Evolutionary conservation across 441 rosid species (phyloP), one percentile per base, ranked within the genome.

Genomic region (Croton laevigatus): DNA sequence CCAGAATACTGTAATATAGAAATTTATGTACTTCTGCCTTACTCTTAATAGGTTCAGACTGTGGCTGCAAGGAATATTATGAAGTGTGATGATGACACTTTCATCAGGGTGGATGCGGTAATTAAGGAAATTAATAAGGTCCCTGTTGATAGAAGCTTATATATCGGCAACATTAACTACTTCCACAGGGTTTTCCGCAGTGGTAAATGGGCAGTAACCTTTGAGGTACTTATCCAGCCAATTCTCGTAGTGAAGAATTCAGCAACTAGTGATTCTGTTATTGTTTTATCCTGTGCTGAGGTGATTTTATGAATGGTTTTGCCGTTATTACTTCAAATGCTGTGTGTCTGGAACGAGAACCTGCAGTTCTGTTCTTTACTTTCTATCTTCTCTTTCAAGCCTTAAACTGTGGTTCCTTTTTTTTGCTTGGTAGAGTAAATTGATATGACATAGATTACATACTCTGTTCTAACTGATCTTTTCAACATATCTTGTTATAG

Each of bases 21-120:
- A n/a, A n/a, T 34, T 27, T 64, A 48, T 73, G 40, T 62, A 38
- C n/a, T 57, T 49, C 19, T 9, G n/a, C 8, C 75, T 66, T 51
- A 9, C 59, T 65, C 51, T 76, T 74, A 17, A 63, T 84, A 90
- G 94, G 88, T 83, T 69, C 87, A 80, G 57, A 75, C 69, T 59
- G 44, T 78, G 65, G 85, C 82, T 51, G 93, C 97, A 22, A 89
- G 85, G 79, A 86, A 83, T 66, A 79, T 90, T 70, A 92, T 92
- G 97, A 92, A 92, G 77, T 87, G 98, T 62, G 98, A 92, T n/a
- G 95, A 92, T 69, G 98, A 92, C 69, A 92, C 94, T 7, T 90
- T 92, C 77, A 85, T 90, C 48, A 85, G 88, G 79, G 82, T 89
- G 69, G 91, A 89, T 12, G 87, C 83, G 0, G 82, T 90, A 38